Evolutionary conservation across 129 eudicot species (phyloP).

Genomic region (sunflower (Helianthus annuus)): DNA sequence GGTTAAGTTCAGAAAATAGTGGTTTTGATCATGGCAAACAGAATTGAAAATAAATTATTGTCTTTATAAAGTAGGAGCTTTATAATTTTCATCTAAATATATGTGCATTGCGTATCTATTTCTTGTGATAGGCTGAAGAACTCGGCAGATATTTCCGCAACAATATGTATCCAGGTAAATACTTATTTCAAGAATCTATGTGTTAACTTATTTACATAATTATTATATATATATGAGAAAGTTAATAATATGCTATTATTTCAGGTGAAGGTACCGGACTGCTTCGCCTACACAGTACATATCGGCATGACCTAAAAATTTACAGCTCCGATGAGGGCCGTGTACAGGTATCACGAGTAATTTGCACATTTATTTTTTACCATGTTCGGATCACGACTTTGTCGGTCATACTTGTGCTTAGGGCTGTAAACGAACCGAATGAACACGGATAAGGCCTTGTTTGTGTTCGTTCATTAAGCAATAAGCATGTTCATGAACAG

Average conservation of each 20-base stretch:
- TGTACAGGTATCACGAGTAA: slow-evolving; percentile 64
- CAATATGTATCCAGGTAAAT: slow-evolving; percentile 94
- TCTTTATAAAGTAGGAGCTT: slow-evolving; percentile 9
- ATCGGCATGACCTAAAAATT: slow-evolving; percentile 95
- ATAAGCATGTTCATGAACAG: too few relatives aligned
- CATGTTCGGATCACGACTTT: too few relatives aligned
- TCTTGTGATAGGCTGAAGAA: slow-evolving; percentile 88
- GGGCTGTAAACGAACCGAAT: too few relatives aligned
- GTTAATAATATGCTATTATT: background rate
- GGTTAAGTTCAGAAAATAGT: background rate
- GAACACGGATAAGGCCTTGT: too few relatives aligned
- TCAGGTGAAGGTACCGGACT: slow-evolving; percentile 99
- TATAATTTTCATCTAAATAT: slow-evolving; percentile 11
- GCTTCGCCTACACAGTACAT: slow-evolving; percentile 98
- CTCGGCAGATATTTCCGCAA: slow-evolving; percentile 94
- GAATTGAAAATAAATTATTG: background rate
- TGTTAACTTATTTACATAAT: background rate
- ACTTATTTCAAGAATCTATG: slow-evolving; percentile 10
- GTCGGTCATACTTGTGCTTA: too few relatives aligned
- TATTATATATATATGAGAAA: background rate
- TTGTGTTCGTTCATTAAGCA: too few relatives aligned
- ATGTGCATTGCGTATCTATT: background rate
- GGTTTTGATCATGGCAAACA: slow-evolving; percentile 7
- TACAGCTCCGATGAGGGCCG: slow-evolving; percentile 99
- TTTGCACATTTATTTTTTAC: background rate